Percentiles rank a stretch among this genome's conserved stretches.
Conservation (phyloP, 2,329 filamentous ascomycete genomes). For the Neocucurbitaria cava region DNA sequence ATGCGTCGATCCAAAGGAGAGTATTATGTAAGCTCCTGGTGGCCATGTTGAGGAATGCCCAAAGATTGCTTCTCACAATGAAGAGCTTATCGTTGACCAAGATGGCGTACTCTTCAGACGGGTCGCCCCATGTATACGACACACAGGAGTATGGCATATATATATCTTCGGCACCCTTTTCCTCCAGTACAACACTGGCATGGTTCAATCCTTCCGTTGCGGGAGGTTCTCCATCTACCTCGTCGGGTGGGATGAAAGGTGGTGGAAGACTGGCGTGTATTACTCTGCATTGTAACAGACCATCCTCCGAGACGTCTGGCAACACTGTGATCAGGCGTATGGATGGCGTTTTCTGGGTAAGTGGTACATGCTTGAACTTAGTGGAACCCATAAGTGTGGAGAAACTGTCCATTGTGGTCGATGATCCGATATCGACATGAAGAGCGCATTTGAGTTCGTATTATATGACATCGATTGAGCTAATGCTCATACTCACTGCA, state of each 20-base stretch:
- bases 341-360: background rate
- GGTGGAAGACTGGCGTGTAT: background rate
- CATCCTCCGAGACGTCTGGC: background rate
- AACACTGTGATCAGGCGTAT: background rate
- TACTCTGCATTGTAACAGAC: background rate
- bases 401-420: too few species aligned
- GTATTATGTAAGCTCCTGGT: background rate
- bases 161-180: background rate
- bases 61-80: background rate
- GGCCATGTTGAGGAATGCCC: background rate
- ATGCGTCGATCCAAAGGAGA: constrained; percentile 33
- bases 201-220: background rate
- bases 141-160: background rate
- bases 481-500: constrained; percentile 1
- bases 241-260: background rate
- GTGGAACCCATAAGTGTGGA: too few species aligned
- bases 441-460: background rate
- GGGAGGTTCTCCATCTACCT: background rate
- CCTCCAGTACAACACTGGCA: background rate
- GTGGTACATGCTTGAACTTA: background rate
- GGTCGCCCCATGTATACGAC: constrained; percentile 5
- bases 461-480: background rate
- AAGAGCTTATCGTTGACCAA: background rate
- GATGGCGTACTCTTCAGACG: background rate
- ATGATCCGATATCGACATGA: background rate